A percentile compares a stretch with the other conserved stretches of the same genome.
Conservation (phyloP, 108 stramenopile genomes). For the Epipyxis sp. region DNA sequence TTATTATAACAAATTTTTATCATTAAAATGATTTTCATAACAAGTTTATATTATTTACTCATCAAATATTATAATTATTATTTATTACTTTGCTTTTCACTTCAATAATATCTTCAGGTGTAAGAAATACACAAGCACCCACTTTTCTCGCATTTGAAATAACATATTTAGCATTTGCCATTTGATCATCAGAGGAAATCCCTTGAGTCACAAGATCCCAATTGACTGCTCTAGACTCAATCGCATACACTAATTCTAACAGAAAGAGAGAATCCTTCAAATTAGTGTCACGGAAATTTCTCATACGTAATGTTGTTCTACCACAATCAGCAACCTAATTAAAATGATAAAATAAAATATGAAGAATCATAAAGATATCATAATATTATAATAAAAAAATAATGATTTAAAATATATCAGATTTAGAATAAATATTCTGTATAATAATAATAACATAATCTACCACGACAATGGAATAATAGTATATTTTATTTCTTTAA, state of each 20-base stretch:
- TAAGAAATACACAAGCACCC: slow-evolving; percentile 54
- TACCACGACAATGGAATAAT: too few relatives aligned
- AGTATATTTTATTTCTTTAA: too few relatives aligned
- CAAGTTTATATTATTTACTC: too few relatives aligned
- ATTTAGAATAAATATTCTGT: too few relatives aligned
- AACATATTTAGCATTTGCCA: slow-evolving; percentile 52
- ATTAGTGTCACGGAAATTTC: slow-evolving; percentile 47
- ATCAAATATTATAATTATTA: slow-evolving; percentile 59
- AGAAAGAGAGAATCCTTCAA: slow-evolving; percentile 49
- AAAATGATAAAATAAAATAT: neutral
- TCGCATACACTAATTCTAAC: slow-evolving; percentile 50
- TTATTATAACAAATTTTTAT: too few relatives aligned
- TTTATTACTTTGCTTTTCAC: slow-evolving; percentile 54
- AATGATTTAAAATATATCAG: neutral
- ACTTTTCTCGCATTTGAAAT: slow-evolving; percentile 56
- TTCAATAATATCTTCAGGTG: slow-evolving; percentile 60
- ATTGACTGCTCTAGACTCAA: slow-evolving; percentile 48
- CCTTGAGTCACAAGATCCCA: slow-evolving; percentile 45
- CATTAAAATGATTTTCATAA: too few relatives aligned
- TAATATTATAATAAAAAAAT: neutral
- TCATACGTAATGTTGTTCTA: slow-evolving; percentile 47
- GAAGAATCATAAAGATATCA: too few relatives aligned
- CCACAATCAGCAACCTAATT: slow-evolving; percentile 3
- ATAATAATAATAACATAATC: too few relatives aligned
- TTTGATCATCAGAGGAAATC: slow-evolving; percentile 39